These are phyloP conservation scores for Pythium insidiosum DNA, from an alignment of 352 stramenopile species.

Conservation along the genomic window DNA sequence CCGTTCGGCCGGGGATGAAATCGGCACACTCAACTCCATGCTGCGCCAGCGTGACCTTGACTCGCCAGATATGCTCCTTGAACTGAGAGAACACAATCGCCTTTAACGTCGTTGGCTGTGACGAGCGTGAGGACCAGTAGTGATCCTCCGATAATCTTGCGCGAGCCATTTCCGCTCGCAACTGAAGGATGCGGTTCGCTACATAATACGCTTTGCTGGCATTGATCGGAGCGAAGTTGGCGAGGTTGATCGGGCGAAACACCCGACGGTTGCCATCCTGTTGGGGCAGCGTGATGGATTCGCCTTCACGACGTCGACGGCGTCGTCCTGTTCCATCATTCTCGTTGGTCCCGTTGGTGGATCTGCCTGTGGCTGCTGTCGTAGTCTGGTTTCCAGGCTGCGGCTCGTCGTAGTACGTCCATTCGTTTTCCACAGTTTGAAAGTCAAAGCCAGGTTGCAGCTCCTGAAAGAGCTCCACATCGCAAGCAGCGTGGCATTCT, in stretches of 20 bases:
- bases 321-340: not conserved
- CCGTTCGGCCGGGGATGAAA: conserved; percentile 46
- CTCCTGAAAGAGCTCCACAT: conserved; percentile 86
- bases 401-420: conserved; percentile 8
- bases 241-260: conserved; percentile 18
- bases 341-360: not conserved
- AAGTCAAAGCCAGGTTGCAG: conserved; percentile 85
- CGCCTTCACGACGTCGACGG: conserved; percentile 3
- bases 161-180: conserved; percentile 41
- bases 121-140: not conserved
- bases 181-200: conserved; percentile 47
- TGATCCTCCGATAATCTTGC: not conserved
- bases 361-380: no score
- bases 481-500: conserved; percentile 42
- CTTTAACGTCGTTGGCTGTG: conserved; percentile 33
- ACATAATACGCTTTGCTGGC: conserved; percentile 74
- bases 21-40: conserved; percentile 49
- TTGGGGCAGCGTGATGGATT: conserved; percentile 12
- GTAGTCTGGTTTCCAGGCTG: not conserved
- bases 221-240: conserved; percentile 31
- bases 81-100: conserved; percentile 83
- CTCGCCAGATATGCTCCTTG: conserved; percentile 70
- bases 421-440: conserved; percentile 20
- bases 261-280: conserved; percentile 11
- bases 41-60: conserved; percentile 63